Percentiles rank a stretch among this genome's conserved stretches.
Conservation (phyloP, 345 rosid species). For the Mangifera indica region DNA sequence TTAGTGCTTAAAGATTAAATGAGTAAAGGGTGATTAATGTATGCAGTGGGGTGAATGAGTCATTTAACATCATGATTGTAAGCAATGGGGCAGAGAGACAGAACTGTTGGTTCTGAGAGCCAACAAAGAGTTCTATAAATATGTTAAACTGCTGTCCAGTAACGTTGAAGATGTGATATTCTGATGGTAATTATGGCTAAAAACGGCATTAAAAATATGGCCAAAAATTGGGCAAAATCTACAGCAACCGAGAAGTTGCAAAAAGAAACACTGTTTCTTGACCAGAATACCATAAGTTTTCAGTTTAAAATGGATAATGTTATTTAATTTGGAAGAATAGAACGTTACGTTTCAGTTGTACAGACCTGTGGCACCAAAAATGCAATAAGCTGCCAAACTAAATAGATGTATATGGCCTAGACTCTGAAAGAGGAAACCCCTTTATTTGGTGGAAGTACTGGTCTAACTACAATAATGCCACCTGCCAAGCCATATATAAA, state of each 20-base stretch:
- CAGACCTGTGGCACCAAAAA: too few species aligned
- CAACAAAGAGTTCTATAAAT: not conserved
- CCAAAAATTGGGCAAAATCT: not conserved
- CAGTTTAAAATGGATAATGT: not conserved
- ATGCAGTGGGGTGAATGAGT: not conserved
- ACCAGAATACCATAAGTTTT: not conserved
- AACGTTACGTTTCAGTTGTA: too few species aligned
- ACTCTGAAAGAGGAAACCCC: too few species aligned
- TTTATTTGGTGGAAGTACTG: too few species aligned
- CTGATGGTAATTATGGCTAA: not conserved
- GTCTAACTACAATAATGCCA: too few species aligned
- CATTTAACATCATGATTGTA: constrained; percentile 7
- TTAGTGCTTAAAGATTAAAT: not conserved
- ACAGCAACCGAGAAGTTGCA: not conserved
- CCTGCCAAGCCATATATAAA: too few species aligned
- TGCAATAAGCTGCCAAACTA: too few species aligned
- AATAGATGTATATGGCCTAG: too few species aligned
- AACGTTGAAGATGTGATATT: not conserved
- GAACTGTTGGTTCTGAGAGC: constrained; percentile 2
- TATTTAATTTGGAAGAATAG: too few species aligned
- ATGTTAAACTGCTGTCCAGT: too few species aligned
- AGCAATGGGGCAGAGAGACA: constrained; percentile 20
- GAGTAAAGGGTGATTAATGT: not conserved
- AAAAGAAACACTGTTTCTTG: not conserved
- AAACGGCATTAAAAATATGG: not conserved